Evolutionary conservation across 371 early-diverging fungal genomes (phyloP), one percentile per base, ranked within the genome.

Genomic region (Smittium culicis): DNA sequence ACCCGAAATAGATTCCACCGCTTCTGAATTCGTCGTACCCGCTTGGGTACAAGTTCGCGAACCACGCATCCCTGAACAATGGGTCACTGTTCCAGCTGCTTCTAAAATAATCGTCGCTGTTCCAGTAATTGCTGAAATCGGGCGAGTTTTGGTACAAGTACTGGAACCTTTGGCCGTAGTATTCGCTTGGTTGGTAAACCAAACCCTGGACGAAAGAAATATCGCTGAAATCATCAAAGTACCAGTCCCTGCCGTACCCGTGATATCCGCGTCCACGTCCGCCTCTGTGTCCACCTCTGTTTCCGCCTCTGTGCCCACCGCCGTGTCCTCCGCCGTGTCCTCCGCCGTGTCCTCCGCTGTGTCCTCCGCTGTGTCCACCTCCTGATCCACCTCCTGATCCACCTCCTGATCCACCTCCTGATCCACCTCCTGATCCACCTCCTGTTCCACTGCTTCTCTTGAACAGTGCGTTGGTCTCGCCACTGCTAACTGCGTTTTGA

Each of bases 21-120:
- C n/a, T n/a, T n/a, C n/a, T n/a, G n/a, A n/a, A n/a, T n/a, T n/a
- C n/a, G n/a, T n/a, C n/a, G n/a, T n/a, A n/a, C n/a, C n/a, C n/a
- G n/a, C n/a, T n/a, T n/a, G n/a, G n/a, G n/a, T n/a, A n/a, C n/a
- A n/a, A n/a, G n/a, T n/a, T n/a, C n/a, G 27, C n/a, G 25, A 59
- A 25, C 60, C 60, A 59, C 16, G 16, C 8, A 27, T 59, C 25
- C 25, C 60, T 59, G 31, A 59, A 59, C n/a, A 8, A 8, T 11
- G 27, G 11, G n/a, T 59, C 60, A 11, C 60, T 25, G 60, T 62
- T 32, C 63, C 63, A 62, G 2, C 32, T n/a, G 2, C 8, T n/a
- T n/a, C 63, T n/a, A n/a, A 62, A 62, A 11, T 27, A 32, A 11
- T 2, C 2, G 34, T 62, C 63, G 11, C n/a, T 62, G 63, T 62